phyloP scores from a whole-genome alignment of 2,329 filamentous ascomycete genomes.

The Hortaea werneckii region DNA sequence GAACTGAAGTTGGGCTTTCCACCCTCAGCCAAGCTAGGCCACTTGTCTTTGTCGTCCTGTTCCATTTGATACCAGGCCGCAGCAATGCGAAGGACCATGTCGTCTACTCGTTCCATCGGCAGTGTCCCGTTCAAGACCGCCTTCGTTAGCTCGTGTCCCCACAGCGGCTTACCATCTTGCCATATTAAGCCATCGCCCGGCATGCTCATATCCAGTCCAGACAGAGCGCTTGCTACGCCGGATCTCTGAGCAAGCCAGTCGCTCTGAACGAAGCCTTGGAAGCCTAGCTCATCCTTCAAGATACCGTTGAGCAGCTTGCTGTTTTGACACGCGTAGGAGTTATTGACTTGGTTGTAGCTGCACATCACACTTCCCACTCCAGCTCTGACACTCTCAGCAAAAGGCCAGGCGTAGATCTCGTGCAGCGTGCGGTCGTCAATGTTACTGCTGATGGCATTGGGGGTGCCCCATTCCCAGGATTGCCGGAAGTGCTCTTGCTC shows the following conservation, averaged over 20 bases:
- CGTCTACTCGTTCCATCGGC: slow-evolving; percentile 70
- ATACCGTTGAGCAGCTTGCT: slow-evolving; percentile 73
- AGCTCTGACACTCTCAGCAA: slow-evolving; percentile 67
- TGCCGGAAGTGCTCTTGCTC: slow-evolving; percentile 82
- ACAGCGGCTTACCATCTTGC: slow-evolving; percentile 66
- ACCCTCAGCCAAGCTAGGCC: slow-evolving; percentile 43
- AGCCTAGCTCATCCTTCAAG: slow-evolving; percentile 62
- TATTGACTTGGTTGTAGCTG: slow-evolving; percentile 52
- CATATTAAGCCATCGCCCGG: slow-evolving; percentile 62
- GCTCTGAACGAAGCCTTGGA: slow-evolving; percentile 49
- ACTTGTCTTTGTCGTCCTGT: slow-evolving; percentile 55
- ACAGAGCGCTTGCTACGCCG: slow-evolving; percentile 68
- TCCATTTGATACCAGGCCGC: slow-evolving; percentile 85
- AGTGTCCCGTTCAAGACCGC: slow-evolving; percentile 75
- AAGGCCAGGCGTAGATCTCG: slow-evolving; percentile 79
- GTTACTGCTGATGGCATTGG: slow-evolving; percentile 61
- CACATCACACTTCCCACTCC: slow-evolving; percentile 86
- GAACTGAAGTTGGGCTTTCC: slow-evolving; percentile 77
- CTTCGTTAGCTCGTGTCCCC: slow-evolving; percentile 64
- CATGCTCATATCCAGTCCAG: slow-evolving; percentile 77
- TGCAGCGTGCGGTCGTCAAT: slow-evolving; percentile 67
- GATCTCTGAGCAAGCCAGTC: slow-evolving; percentile 60
- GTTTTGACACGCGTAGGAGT: slow-evolving; percentile 57
- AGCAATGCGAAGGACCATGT: slow-evolving; percentile 80
- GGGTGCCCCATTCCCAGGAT: slow-evolving; percentile 62